Base-by-base conservation (phyloP, 78 protist species). In the Pirum gemmata region DNA sequence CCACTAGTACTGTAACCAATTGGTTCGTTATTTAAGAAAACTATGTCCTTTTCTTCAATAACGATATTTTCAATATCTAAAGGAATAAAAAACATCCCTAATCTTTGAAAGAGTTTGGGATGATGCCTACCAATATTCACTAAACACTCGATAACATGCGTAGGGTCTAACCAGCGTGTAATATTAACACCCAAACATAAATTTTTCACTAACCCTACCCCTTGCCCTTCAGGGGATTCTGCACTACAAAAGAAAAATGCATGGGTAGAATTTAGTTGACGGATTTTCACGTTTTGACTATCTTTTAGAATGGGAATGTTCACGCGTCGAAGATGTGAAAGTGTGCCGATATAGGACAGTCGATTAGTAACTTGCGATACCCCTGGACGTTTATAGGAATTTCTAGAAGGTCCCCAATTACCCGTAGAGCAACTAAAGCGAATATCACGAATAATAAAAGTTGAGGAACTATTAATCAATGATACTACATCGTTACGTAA, bases 351-450 rank as follows among this genome's bases (percentile, higher is more conserved):
- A n/a, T 72, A 72, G 74, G 51, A n/a, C n/a, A 72, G 29, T 29
- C 74, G 74, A 0, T n/a, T n/a, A 29, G n/a, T 0, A n/a, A 72
- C n/a, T n/a, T 72, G 74, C 74, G 74, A 72, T 29, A 72, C 74
- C 51, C 74, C 74, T n/a, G 74, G 51, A 29, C 74, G 74, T n/a
- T n/a, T n/a, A n/a, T 72, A 72, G 51, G 74, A n/a, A 0, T 29
- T n/a, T 29, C 74, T 29, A n/a, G n/a, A n/a, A 29, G 74, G 51
- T 29, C 74, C 29, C 74, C 74, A 72, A n/a, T 72, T 72, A n/a
- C 74, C 74, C 51, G 74, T 72, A n/a, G 51, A n/a, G 74, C 29
- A 72, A n/a, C 74, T 72, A n/a, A n/a, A 72, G 51, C n/a, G 74
- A n/a, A 72, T 72, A n/a, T n/a, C n/a, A n/a, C n/a, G n/a, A n/a